Conservation (phyloP, 2,329 filamentous ascomycete species). For the Epichloe gansuensis region DNA sequence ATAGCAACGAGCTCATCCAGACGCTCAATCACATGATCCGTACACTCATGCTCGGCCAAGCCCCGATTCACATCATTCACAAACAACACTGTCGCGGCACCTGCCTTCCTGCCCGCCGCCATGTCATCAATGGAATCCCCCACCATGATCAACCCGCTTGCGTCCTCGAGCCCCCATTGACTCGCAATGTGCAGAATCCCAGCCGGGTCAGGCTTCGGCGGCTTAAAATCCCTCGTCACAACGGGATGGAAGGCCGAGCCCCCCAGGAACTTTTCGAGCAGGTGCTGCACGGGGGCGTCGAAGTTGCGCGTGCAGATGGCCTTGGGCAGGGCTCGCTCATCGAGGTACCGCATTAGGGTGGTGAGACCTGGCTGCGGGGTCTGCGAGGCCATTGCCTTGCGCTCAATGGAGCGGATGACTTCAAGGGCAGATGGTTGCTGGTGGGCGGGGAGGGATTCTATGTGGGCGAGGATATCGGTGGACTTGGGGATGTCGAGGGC, state of each 20-base stretch:
- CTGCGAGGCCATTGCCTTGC: slow-evolving; percentile 66
- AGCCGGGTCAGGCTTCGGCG: slow-evolving; percentile 77
- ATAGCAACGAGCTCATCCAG: slow-evolving; percentile 67
- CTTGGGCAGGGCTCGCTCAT: slow-evolving; percentile 52
- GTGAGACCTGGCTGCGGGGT: slow-evolving; percentile 69
- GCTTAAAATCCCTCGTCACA: slow-evolving; percentile 70
- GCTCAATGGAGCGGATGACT: slow-evolving; percentile 68
- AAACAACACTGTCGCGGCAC: slow-evolving; percentile 81
- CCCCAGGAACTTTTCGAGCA: slow-evolving; percentile 62
- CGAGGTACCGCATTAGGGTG: slow-evolving; percentile 70
- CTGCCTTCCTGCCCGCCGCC: slow-evolving; percentile 69
- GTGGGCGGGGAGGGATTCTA: slow-evolving; percentile 55
- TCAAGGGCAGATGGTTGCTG: slow-evolving; percentile 52
- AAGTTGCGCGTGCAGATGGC: slow-evolving; percentile 94
- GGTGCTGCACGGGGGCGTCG: slow-evolving; percentile 60
- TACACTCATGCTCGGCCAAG: slow-evolving; percentile 58
- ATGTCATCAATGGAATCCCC: slow-evolving; percentile 88
- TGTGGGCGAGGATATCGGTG: slow-evolving; percentile 79
- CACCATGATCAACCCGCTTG: slow-evolving; percentile 46
- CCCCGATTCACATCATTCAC: slow-evolving; percentile 68
- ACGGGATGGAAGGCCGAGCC: slow-evolving; percentile 60
- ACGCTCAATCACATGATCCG: slow-evolving; percentile 57
- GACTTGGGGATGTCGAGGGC: slow-evolving; percentile 59
- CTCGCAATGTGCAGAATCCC: slow-evolving; percentile 78
- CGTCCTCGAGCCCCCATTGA: slow-evolving; percentile 51